A percentile compares a stretch with the other conserved stretches of the same genome.
Evolutionary conservation across 345 rosid genomes (phyloP).

Genomic region (Populus euphratica): DNA sequence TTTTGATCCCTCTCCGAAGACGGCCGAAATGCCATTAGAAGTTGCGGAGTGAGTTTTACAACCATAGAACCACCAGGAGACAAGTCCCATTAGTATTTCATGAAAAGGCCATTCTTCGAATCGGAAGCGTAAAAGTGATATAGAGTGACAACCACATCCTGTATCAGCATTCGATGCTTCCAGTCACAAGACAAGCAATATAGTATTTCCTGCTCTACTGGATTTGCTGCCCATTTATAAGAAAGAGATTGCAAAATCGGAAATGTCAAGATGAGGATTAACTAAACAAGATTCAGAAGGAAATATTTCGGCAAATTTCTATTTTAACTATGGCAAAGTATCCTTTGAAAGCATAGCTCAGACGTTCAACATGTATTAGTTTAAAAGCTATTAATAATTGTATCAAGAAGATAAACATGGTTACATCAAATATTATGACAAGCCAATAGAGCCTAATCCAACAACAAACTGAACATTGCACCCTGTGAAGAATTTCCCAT

Average conservation of each 20-base stretch:
- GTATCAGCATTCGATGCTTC: background rate
- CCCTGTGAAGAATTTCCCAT: constrained; percentile 24
- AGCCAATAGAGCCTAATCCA: constrained; percentile 14
- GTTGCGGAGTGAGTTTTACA: background rate
- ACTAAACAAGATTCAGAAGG: background rate
- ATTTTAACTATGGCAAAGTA: background rate
- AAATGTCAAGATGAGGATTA: background rate
- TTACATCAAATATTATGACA: constrained; percentile 13
- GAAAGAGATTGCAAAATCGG: background rate
- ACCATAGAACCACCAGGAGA: background rate
- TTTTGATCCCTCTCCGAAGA: background rate
- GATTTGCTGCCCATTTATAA: background rate
- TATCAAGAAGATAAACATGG: constrained; percentile 21
- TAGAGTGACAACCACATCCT: background rate
- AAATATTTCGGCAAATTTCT: background rate
- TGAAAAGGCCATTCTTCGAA: background rate
- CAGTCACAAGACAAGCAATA: background rate
- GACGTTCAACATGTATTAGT: background rate
- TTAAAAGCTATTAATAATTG: constrained; percentile 22
- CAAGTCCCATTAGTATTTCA: too few species aligned
- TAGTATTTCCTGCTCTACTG: background rate
- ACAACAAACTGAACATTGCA: constrained; percentile 8
- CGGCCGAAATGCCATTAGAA: background rate
- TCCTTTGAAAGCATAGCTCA: background rate
- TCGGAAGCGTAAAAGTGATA: background rate